A percentile compares a stretch with the other conserved stretches of the same genome.
Conservation (phyloP, 2,329 filamentous ascomycete species). For the Coniochaeta prunicola region DNA sequence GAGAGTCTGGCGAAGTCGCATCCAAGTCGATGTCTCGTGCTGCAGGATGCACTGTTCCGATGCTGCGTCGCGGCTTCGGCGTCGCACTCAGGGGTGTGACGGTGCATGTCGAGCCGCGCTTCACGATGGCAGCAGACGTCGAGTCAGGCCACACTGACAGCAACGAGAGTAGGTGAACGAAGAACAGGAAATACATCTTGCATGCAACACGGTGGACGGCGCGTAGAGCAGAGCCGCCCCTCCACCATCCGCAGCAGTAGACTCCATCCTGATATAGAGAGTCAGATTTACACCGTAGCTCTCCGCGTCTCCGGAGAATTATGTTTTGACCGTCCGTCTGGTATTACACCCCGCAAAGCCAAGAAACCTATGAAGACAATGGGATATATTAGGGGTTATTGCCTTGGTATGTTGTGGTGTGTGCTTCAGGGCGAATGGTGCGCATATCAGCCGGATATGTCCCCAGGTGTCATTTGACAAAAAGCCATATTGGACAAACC, state of each 20-base stretch:
- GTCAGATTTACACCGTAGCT: neutral
- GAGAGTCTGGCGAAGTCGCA: neutral
- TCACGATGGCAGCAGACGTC: slow-evolving; percentile 12
- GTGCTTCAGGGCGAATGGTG: neutral
- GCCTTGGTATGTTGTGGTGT: neutral
- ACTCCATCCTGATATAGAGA: neutral
- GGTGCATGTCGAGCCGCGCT: slow-evolving; percentile 16
- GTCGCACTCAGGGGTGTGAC: slow-evolving; percentile 12
- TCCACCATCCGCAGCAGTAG: neutral
- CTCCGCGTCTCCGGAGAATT: neutral
- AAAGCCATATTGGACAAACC: neutral
- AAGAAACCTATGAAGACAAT: neutral
- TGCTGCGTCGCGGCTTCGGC: slow-evolving; percentile 3
- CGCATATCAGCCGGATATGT: neutral
- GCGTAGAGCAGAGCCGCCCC: neutral
- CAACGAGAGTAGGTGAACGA: neutral
- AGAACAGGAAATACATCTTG: neutral
- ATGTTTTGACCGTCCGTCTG: neutral
- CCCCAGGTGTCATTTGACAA: neutral
- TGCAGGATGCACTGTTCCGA: slow-evolving; percentile 4
- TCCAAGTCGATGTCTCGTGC: slow-evolving; percentile 9
- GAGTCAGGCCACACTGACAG: neutral
- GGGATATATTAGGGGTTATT: neutral
- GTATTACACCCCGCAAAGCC: neutral
- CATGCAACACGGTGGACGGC: neutral